Conservation (phyloP, 2,329 filamentous ascomycete species). For the Colletotrichum tanaceti region DNA sequence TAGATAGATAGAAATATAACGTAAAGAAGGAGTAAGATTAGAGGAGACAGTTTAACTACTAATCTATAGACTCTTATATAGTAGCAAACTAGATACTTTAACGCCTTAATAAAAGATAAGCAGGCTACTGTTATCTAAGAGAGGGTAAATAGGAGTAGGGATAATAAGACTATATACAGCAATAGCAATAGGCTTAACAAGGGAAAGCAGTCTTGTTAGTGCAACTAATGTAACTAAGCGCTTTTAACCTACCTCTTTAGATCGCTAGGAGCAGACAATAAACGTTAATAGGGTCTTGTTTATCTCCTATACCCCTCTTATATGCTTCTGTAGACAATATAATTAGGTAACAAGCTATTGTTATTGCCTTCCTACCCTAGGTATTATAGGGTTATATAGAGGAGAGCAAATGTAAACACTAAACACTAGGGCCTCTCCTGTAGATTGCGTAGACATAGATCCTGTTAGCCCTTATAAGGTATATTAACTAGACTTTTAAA, state of each 20-base stretch:
- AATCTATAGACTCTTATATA: not conserved
- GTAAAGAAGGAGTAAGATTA: not conserved
- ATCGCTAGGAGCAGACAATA: not conserved
- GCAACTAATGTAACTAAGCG: not conserved
- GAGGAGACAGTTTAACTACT: not conserved
- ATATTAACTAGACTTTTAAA: not conserved
- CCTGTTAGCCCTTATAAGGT: not conserved
- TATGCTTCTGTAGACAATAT: too few species aligned
- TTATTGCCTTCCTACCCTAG: not conserved
- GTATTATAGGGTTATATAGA: not conserved
- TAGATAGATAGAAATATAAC: too few species aligned
- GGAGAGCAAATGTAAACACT: not conserved
- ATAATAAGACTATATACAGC: slow-evolving; percentile 18
- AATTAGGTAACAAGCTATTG: not conserved
- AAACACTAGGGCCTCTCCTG: not conserved
- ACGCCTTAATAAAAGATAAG: not conserved
- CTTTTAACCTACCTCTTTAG: slow-evolving; percentile 24
- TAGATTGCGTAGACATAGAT: not conserved
- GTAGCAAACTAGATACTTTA: not conserved
- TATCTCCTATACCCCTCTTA: not conserved
- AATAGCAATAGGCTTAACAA: slow-evolving; percentile 11
- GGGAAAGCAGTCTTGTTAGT: slow-evolving; percentile 6
- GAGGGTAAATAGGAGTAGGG: slow-evolving; percentile 8
- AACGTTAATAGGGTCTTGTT: not conserved
- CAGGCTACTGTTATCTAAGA: not conserved